These are phyloP conservation scores for Grammothele lineata DNA, from an alignment of 768 basidiomycete genomes.

Conservation along the genomic window DNA sequence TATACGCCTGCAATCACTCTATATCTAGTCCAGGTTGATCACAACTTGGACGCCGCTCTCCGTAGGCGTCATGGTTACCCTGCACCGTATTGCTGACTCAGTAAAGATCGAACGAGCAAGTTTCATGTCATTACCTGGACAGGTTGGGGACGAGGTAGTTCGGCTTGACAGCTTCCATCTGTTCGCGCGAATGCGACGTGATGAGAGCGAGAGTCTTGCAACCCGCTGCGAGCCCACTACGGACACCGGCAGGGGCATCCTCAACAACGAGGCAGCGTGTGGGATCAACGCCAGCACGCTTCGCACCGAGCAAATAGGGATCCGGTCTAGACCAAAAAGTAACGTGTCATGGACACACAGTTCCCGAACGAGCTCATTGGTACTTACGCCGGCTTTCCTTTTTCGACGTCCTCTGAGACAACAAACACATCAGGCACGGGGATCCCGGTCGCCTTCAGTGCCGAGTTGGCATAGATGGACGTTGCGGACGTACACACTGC, in stretches of 20 bases:
- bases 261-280: slow-evolving; percentile 82
- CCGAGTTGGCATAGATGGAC: slow-evolving; percentile 64
- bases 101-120: background rate
- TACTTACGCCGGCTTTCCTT: slow-evolving; percentile 75
- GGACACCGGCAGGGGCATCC: slow-evolving; percentile 85
- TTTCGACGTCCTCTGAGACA: slow-evolving; percentile 74
- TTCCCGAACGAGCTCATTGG: background rate
- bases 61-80: slow-evolving; percentile 28
- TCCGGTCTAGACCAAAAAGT: slow-evolving; percentile 52
- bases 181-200: slow-evolving; percentile 71
- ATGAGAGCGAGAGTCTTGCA: slow-evolving; percentile 80
- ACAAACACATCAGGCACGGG: slow-evolving; percentile 72
- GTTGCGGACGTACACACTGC: slow-evolving; percentile 89
- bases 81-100: background rate
- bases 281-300: slow-evolving; percentile 60
- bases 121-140: slow-evolving; percentile 43
- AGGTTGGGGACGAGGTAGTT: slow-evolving; percentile 73
- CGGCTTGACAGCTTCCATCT: slow-evolving; percentile 59
- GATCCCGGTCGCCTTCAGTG: slow-evolving; percentile 62
- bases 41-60: slow-evolving; percentile 42
- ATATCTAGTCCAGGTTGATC: slow-evolving; percentile 29
- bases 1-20: no score
- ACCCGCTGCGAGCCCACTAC: slow-evolving; percentile 76
- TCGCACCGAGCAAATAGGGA: slow-evolving; percentile 85
- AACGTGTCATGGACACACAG: background rate